Base-by-base conservation (phyloP, 1,284 basidiomycete species). In the Cutaneotrichosporon sp. region DNA sequence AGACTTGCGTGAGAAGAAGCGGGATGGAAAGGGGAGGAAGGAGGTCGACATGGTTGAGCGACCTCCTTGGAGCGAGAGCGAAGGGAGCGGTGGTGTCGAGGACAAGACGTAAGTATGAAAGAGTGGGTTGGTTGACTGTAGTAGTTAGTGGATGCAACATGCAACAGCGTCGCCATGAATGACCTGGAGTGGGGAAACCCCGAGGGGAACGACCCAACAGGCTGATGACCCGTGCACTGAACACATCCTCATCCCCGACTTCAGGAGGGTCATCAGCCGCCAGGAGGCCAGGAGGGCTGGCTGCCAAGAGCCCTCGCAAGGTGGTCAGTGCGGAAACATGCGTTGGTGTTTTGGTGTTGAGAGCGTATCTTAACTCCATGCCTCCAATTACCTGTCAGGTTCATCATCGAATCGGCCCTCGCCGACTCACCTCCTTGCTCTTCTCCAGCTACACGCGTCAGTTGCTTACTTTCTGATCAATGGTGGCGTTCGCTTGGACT, bases 11-110 rank as follows among this genome's bases (percentile, higher is more conserved):
- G 55, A 56, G 38, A 56, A 56, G 36, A 56, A 30, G 21, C 55
- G 55, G 11, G 55, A 46, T 11, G 58, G 31, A 31, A 50, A 59
- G 22, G 58, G 49, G 36, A 60, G 50, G 13, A 52, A 52, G 21
- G 58, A 60, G 14, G 49, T 52, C 58, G 58, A 59, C 58, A 59
- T 59, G 13, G 18, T 18, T 46, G 42, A 2, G 42, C 42, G 42
- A n/a, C 42, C 42, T 18, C 42, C 42, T 18, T n/a, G 42, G 4
- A 18, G 42, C 6, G 40, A 42, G 14, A 18, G 40, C 3, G 16
- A 18, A 46, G 18, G 42, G 42, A 46, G 42, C 16, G 5, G 18
- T 18, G 18, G 42, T n/a, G 18, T 16, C 5, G 42, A 46, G 16
- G 18, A 18, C 42, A 46, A 46, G 42, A 31, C 26, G 4, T 13